These are phyloP conservation scores for Botryosphaeria dothidea DNA, from an alignment of 2,329 filamentous ascomycete species.

Conservation along the genomic window DNA sequence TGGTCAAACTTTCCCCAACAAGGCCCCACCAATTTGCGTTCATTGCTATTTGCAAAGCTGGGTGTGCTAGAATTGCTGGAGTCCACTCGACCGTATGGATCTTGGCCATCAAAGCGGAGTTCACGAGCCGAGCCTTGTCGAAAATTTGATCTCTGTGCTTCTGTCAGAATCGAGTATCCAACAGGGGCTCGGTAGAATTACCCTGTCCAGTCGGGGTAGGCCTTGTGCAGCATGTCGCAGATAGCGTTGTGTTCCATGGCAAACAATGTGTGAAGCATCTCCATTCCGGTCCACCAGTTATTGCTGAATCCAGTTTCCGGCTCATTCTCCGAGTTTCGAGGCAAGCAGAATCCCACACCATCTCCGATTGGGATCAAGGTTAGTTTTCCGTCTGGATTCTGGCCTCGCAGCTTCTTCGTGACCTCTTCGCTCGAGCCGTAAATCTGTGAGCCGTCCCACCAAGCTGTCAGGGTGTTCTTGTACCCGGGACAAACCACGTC, in stretches of 20 bases:
- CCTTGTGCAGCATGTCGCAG: conserved; percentile 39
- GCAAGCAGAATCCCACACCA: conserved; percentile 38
- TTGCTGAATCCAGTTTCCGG: conserved; percentile 45
- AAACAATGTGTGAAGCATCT: conserved; percentile 50
- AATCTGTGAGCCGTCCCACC: conserved; percentile 52
- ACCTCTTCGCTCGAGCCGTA: conserved; percentile 45
- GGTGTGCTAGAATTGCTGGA: conserved; percentile 49
- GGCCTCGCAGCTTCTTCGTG: conserved; percentile 39
- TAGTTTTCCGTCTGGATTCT: conserved; percentile 42
- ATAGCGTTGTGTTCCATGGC: conserved; percentile 50
- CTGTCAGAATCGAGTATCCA: conserved; percentile 8
- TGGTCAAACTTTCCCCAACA: conserved; percentile 43
- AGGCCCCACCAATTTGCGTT: conserved; percentile 50
- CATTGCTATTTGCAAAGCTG: conserved; percentile 46
- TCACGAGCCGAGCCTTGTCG: conserved; percentile 47
- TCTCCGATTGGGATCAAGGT: conserved; percentile 33
- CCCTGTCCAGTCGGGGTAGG: conserved; percentile 39
- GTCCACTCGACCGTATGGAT: conserved; percentile 55
- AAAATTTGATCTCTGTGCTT: conserved; percentile 41
- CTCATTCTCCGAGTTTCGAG: conserved; percentile 41
- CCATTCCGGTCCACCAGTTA: conserved; percentile 52
- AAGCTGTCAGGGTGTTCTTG: conserved; percentile 45
- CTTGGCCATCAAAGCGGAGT: conserved; percentile 52
- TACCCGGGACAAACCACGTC: conserved; percentile 44
- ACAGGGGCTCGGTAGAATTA: conserved; percentile 7